Evolutionary conservation across 805 yeast genomes (phyloP).

Genomic region (Nakazawaea holstii): DNA sequence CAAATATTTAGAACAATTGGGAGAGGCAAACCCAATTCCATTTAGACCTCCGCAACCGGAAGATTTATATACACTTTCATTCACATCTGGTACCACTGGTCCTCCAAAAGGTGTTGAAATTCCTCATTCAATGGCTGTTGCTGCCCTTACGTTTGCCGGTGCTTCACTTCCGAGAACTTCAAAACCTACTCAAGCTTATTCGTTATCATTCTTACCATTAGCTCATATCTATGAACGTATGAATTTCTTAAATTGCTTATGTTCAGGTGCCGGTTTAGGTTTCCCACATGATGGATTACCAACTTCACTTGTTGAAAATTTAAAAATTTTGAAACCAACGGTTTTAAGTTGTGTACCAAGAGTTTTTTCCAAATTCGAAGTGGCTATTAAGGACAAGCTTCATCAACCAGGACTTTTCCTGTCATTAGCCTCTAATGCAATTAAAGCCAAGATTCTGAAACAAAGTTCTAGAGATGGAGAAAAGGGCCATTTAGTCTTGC

Average conservation of each 20-base stretch:
- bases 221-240: slow-evolving; percentile 55
- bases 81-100: slow-evolving; percentile 76
- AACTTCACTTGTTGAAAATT: slow-evolving; percentile 53
- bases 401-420: slow-evolving; percentile 21
- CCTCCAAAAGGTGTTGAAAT: slow-evolving; percentile 65
- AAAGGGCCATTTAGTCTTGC: slow-evolving; percentile 29
- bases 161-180: slow-evolving; percentile 16
- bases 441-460: slow-evolving; percentile 6
- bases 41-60: slow-evolving; percentile 44
- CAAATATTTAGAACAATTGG: slow-evolving; percentile 27
- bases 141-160: slow-evolving; percentile 32
- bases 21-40: slow-evolving; percentile 23
- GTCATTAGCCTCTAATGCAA: slow-evolving; percentile 10
- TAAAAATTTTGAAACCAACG: slow-evolving; percentile 49
- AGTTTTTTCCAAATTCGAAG: slow-evolving; percentile 56
- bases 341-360: slow-evolving; percentile 58
- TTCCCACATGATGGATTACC: slow-evolving; percentile 44
- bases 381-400: slow-evolving; percentile 49
- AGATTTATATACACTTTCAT: slow-evolving; percentile 55
- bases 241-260: slow-evolving; percentile 5
- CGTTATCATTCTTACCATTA: slow-evolving; percentile 45
- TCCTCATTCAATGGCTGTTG: slow-evolving; percentile 45
- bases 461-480: slow-evolving; percentile 13
- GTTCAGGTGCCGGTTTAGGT: slow-evolving; percentile 27
- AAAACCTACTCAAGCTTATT: slow-evolving; percentile 21